Percentiles rank a stretch among this genome's conserved stretches.
Conservation (phyloP, 768 basidiomycete species). For the Lactarius hatsudake region DNA sequence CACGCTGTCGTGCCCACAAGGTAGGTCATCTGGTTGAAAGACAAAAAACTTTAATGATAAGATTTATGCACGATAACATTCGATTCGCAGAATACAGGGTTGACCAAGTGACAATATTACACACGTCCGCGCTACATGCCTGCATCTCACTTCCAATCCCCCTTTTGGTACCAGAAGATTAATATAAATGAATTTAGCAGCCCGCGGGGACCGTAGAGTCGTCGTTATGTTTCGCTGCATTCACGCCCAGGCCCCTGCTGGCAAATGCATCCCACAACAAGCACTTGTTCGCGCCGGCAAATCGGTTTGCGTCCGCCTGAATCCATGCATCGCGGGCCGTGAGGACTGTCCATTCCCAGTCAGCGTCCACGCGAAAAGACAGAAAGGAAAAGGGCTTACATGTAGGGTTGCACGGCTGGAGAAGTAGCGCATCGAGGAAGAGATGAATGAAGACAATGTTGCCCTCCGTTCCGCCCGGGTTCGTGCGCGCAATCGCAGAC, state of each 20-base stretch:
- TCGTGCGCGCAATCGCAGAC: slow-evolving; percentile 39
- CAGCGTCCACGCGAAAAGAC: neutral
- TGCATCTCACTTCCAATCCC: no score
- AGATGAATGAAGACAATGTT: slow-evolving; percentile 52
- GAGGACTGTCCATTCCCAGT: slow-evolving; percentile 35
- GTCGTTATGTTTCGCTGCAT: slow-evolving; percentile 36
- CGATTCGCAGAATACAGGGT: no score
- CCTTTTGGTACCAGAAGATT: neutral
- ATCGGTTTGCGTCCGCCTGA: slow-evolving; percentile 50
- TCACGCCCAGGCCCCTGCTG: slow-evolving; percentile 47
- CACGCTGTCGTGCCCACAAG: no score
- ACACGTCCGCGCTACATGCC: no score
- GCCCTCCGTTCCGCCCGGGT: slow-evolving; percentile 43
- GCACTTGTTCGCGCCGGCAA: slow-evolving; percentile 45
- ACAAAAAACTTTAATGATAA: no score
- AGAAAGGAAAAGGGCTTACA: slow-evolving; percentile 35
- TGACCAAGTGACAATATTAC: no score
- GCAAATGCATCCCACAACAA: slow-evolving; percentile 47
- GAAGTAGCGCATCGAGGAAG: slow-evolving; percentile 47
- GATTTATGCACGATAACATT: no score
- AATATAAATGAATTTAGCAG: slow-evolving; percentile 26
- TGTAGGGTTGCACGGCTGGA: slow-evolving; percentile 50
- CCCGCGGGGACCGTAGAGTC: slow-evolving; percentile 33
- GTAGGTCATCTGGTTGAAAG: no score
- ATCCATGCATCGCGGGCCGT: slow-evolving; percentile 50